Evolutionary conservation across 768 basidiomycete species (phyloP), one percentile per base, ranked within the genome.

Genomic region (Agaricus sinodeliciosus): DNA sequence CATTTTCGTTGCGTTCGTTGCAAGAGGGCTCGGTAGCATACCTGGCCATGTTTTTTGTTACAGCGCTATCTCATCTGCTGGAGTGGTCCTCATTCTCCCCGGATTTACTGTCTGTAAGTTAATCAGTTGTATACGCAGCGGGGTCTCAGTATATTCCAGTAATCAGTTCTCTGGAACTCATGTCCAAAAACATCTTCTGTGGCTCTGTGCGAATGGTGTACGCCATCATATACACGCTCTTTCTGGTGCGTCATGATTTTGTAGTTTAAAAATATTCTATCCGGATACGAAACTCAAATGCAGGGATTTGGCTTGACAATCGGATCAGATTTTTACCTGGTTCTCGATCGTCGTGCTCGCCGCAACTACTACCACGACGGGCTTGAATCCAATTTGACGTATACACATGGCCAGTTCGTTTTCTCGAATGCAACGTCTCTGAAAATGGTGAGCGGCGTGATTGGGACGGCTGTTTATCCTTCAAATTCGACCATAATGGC

Each of bases 81-180:
- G 90, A 1, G 87, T 94, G 8, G 88, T 94, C n/a, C 77, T 90
- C 43, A 91, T 95, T 57, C 79, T 94, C 12, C 92, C 92, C 8
- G 92, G 90, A 26, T 94, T 90, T 61, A 87, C 87, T 11, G 78
- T 90, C 51, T 69, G 89, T 89, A 62, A 69, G 87, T 70, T 2
- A n/a, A 48, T n/a, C 55, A 2, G 7, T 12, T 34, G 54, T 49
- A 27, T 47, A 49, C 28, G 51, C 40, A 15, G 19, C 36, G 27
- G 3, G n/a, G 31, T 43, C n/a, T 34, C 15, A 58, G 40, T 48
- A 43, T n/a, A 13, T 34, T 22, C 6, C 53, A 88, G 89, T 90
- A 58, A 85, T 83, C 49, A 84, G 85, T 53, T 83, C 90, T 6
- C 71, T 92, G 13, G 90, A 91, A 65, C 69, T 91, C 54, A 88